phyloP scores from a whole-genome alignment of 139 green algal species.

The Micromonas commoda region DNA sequence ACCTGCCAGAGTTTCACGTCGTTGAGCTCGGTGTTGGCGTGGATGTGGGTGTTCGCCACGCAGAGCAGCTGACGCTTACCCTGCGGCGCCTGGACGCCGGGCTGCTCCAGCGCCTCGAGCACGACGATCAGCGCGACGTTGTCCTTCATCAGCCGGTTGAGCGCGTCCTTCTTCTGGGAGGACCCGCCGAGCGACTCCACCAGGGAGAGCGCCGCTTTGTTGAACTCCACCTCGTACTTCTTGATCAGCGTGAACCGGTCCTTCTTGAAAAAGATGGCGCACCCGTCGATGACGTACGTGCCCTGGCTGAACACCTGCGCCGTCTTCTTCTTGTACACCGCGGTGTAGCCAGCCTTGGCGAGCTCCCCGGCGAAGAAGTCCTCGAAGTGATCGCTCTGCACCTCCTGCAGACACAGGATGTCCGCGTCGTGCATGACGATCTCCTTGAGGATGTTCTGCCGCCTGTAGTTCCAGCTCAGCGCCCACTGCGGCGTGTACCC shows the following conservation, averaged over 20 bases:
- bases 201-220: constrained; percentile 92
- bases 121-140: constrained; percentile 96
- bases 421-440: constrained; percentile 80
- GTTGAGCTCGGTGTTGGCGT: constrained; percentile 92
- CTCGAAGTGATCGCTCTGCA: constrained; percentile 89
- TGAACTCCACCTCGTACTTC: constrained; percentile 99
- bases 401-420: constrained; percentile 93
- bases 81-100: constrained; percentile 36
- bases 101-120: constrained; percentile 77
- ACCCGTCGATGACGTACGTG: constrained; percentile 89
- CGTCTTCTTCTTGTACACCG: constrained; percentile 99
- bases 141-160: constrained; percentile 93
- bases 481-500: constrained; percentile 78
- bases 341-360: constrained; percentile 76
- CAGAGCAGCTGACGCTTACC: constrained; percentile 81
- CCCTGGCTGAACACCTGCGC: constrained; percentile 58
- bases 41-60: constrained; percentile 99
- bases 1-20: constrained; percentile 99
- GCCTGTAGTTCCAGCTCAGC: constrained; percentile 86
- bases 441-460: constrained; percentile 87
- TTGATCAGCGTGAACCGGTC: constrained; percentile 91
- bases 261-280: constrained; percentile 90
- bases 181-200: constrained; percentile 61
- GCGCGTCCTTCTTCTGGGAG: constrained; percentile 74
- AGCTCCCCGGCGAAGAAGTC: constrained; percentile 75